Base-by-base conservation (phyloP, 2,329 filamentous ascomycete species). In the Fusarium armeniacum region DNA sequence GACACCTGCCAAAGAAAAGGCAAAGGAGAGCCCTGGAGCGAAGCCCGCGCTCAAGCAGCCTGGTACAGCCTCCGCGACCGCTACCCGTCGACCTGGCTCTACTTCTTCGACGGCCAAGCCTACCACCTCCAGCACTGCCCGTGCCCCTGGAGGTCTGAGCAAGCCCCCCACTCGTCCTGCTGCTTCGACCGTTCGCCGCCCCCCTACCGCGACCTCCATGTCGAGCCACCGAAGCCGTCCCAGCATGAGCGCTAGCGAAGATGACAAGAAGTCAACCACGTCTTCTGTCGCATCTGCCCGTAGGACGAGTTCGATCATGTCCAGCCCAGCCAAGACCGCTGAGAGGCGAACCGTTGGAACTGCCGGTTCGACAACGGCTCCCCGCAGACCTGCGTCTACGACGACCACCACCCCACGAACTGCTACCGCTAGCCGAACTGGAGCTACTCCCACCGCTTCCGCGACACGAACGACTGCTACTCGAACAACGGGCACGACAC, bases 161-260 rank as follows among this genome's bases (percentile, higher is more conserved):
- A 86, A 86, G 76, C 83, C 83, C 41, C 82, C 84, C 2, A 83
- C 84, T 22, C 83, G 84, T 4, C 81, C 84, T 43, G 78, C 83
- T n/a, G 71, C 76, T 41, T 80, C 79, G 54, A 73, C 72, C 68
- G 71, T 78, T 67, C 73, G 78, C 64, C 74, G 77, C 35, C 72
- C 78, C 46, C 72, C 77, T 8, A 77, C 78, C 18, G 73, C 81
- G 11, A 78, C 81, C 36, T 77, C 82, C 6, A 72, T 78, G n/a
- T 73, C 80, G 40, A 80, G 76, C 66, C 84, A 86, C 75, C 81
- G 78, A 67, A 81, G 83, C 47, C 82, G 82, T n/a, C 79, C 83
- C 36, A 83, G 81, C 52, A 78, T 83, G 54, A 85, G 84, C 63
- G 80, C 82, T 52, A 84, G 83, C 58, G 84, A 86, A 65, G 84